Conservation (phyloP, 2,329 filamentous ascomycete species). For the Biscogniauxia mediterranea region DNA sequence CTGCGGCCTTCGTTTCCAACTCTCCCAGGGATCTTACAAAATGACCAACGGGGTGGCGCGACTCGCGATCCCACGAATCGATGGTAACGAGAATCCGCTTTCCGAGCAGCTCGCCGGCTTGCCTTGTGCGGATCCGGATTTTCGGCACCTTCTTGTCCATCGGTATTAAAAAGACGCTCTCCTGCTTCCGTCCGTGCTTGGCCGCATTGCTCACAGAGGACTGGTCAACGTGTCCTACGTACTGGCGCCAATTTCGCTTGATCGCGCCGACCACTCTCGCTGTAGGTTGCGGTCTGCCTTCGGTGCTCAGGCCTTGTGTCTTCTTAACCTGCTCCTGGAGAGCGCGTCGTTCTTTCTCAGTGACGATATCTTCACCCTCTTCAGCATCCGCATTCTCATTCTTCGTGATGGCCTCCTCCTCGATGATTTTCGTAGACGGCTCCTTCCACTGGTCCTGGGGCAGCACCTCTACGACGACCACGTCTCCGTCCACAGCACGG, state of each 20-base stretch:
- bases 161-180: constrained; percentile 90
- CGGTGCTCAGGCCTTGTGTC: constrained; percentile 72
- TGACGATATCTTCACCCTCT: constrained; percentile 73
- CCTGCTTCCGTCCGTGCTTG: constrained; percentile 78
- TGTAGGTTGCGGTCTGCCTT: constrained; percentile 82
- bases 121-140: constrained; percentile 87
- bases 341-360: constrained; percentile 80
- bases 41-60: constrained; percentile 87
- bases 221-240: constrained; percentile 91
- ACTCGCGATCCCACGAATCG: constrained; percentile 92
- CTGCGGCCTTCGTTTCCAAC: constrained; percentile 93
- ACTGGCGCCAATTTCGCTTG: constrained; percentile 97
- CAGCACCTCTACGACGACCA: constrained; percentile 89
- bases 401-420: constrained; percentile 87
- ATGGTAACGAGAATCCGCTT: constrained; percentile 92
- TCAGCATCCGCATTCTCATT: constrained; percentile 92
- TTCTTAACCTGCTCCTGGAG: constrained; percentile 89
- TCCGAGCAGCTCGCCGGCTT: constrained; percentile 83
- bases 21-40: constrained; percentile 92
- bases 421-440: constrained; percentile 91
- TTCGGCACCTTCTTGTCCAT: constrained; percentile 99
- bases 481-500: constrained; percentile 84
- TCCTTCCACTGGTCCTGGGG: constrained; percentile 97
- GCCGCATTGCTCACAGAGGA: constrained; percentile 74
- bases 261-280: constrained; percentile 88